Conservation (phyloP, 2,329 filamentous ascomycete species). For the Fusarium sacchari region DNA sequence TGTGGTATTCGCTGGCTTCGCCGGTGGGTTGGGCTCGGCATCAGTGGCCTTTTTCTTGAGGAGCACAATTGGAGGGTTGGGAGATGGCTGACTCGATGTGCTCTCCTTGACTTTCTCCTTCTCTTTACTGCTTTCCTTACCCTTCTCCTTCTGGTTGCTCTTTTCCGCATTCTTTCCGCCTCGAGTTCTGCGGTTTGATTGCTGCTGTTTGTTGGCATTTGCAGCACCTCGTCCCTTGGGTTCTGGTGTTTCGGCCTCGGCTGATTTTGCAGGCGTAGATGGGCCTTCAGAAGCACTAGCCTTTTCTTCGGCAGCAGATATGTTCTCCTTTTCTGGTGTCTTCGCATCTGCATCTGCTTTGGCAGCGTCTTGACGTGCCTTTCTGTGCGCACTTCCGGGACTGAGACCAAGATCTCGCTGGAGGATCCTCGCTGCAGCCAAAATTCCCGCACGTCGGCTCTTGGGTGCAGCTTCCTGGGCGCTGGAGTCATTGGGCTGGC, state of each 20-base stretch:
- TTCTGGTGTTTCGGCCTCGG: conserved; percentile 26
- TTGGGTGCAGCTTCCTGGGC: conserved; percentile 56
- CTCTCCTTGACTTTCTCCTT: conserved; percentile 41
- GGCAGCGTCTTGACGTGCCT: conserved; percentile 67
- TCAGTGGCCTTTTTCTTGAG: conserved; percentile 53
- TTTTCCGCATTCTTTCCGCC: conserved; percentile 54
- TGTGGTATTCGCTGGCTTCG: conserved; percentile 43
- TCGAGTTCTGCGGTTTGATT: conserved; percentile 46
- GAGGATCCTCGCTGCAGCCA: conserved; percentile 71
- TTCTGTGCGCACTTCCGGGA: conserved; percentile 69
- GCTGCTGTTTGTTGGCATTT: conserved; percentile 41
- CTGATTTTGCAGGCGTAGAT: conserved; percentile 32
- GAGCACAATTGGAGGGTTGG: conserved; percentile 53
- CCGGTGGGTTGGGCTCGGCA: conserved; percentile 30
- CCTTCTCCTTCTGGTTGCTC: conserved; percentile 53
- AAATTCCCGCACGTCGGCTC: conserved; percentile 68
- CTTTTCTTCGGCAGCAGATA: conserved; percentile 16
- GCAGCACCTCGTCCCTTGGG: conserved; percentile 39
- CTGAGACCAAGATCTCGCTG: conserved; percentile 74
- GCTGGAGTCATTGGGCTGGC: conserved; percentile 45
- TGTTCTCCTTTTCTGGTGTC: conserved; percentile 48
- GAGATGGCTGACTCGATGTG: conserved; percentile 26
- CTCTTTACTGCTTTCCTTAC: conserved; percentile 46
- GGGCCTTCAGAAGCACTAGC: conserved; percentile 30
- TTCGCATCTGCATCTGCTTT: conserved; percentile 64